Base-by-base conservation (phyloP, 1,284 basidiomycete genomes). In the Sanghuangporus baumii region DNA sequence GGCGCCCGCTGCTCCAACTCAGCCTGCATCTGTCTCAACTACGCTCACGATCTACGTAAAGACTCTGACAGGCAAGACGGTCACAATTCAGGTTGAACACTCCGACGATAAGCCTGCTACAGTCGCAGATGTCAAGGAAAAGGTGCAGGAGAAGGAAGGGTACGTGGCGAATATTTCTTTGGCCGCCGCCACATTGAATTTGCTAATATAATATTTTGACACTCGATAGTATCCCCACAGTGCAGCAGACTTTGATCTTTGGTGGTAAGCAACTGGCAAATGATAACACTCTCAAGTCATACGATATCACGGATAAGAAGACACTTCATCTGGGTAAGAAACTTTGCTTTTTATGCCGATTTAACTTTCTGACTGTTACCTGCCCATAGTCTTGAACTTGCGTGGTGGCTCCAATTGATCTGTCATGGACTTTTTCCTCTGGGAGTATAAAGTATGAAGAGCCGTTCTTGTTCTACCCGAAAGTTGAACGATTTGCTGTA, bases 271-370 rank as follows among this genome's bases (percentile, higher is more conserved):
- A 86, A 74, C 78, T 87, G 68, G 82, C 85, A 74, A 84, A 86
- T 70, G 84, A 84, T 56, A 81, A 83, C 66, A 85, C 84, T 62
- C 79, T 87, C 60, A 80, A 80, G 59, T 83, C 85, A 73, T 85
- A 86, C 75, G 85, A 86, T 77, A 86, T 87, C 70, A 85, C 87
- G 78, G 87, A 87, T 78, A 86, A 88, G 78, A 82, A 80, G 46
- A 88, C 86, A 37, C 81, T 88, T 58, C 86, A 88, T 55, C 72
- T 65, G 41, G 54, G 63, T 65, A 23, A 59, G 62, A 31, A 65
- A 43, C 20, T 64, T 12, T 68, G 63, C 23, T 20, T 59, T 57
- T 66, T n/a, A 7, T 48, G 55, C 18, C 40, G 36, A 31, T 51
- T n/a, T 7, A n/a, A 6, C 14, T 48, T 52, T 63, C 34, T 40